phyloP scores from a whole-genome alignment of 176 grass and related monocot species.

The Saccharum spontaneum region DNA sequence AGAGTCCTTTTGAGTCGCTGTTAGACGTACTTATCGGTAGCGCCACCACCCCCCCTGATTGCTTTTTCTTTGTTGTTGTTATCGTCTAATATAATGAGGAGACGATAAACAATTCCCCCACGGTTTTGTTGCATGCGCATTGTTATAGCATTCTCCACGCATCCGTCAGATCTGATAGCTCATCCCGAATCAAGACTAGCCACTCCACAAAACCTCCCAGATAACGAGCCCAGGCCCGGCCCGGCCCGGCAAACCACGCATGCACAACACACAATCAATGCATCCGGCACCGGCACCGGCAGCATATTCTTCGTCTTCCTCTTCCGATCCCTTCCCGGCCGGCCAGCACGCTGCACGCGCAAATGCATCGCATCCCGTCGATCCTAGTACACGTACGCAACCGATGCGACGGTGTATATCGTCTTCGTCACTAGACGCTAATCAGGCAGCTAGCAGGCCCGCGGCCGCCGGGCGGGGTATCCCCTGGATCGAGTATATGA shows the following conservation, averaged over 20 bases:
- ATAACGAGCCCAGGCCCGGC: neutral
- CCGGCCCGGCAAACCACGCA: too few relatives aligned
- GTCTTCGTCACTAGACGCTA: too few relatives aligned
- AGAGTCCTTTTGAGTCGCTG: too few relatives aligned
- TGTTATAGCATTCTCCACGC: neutral
- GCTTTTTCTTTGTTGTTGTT: neutral
- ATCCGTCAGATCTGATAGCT: neutral
- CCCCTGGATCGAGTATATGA: neutral
- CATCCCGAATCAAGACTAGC: neutral
- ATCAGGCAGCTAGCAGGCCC: neutral
- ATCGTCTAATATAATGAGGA: neutral
- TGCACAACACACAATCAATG: too few relatives aligned
- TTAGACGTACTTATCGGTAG: neutral
- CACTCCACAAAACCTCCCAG: neutral
- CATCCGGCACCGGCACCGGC: too few relatives aligned
- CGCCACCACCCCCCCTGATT: neutral
- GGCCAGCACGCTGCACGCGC: too few relatives aligned
- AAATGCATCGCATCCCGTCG: too few relatives aligned
- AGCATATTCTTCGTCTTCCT: too few relatives aligned
- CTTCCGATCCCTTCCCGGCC: too few relatives aligned
- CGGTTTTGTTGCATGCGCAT: neutral
- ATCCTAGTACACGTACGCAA: too few relatives aligned
- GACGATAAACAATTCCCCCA: slow-evolving; percentile 7
- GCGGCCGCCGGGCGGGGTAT: too few relatives aligned
- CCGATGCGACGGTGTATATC: too few relatives aligned